Evolutionary conservation across 495 filamentous ascomycete species (phyloP), one percentile per base, ranked within the genome.

Genomic region (Penicillium ucsense): DNA sequence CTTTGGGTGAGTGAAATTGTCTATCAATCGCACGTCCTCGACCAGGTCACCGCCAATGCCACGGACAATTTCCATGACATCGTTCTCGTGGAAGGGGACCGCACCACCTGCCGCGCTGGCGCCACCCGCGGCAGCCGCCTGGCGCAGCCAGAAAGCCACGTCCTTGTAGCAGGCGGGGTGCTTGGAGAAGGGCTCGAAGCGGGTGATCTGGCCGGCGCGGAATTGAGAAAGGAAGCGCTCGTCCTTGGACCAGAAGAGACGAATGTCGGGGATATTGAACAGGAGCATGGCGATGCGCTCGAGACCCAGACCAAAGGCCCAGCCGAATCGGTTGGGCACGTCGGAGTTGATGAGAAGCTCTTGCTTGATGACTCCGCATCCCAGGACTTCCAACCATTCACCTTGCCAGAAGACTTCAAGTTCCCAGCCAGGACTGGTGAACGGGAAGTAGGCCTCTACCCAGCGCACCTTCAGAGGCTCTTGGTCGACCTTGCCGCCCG

Each of bases 261-360:
- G 81, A 52, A 98, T 98, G 55, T 98, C 92, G 0, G 91, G 88
- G 41, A 98, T 94, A 39, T 84, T 82, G 67, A 95, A 98, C 4
- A 98, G 76, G 30, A 98, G 74, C 94, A 98, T 98, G 38, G 92
- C 89, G 45, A 98, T 85, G 45, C 92, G 78, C 60, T 98, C 92
- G 27, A 97, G 74, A 7, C 92, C 92, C 9, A 96, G 71, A 28
- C 92, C 94, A 59, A 96, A 98, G 6, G 92, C 94, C 94, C 92
- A 98, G 8, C 94, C 91, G 10, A 95, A 55, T 52, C 88, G 79
- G 31, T 77, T 63, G 5, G 87, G 82, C 11, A 85, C 81, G 40
- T 81, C 84, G 3, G 91, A 89, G 48, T 86, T 81, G 61, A 75
- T 78, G 43, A 87, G 76, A 7, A 98, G 65, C 20, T 82, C 73